These are phyloP conservation scores for Lobosporangium transversale DNA, from an alignment of 192 early-diverging fungal genomes.

Conservation along the genomic window DNA sequence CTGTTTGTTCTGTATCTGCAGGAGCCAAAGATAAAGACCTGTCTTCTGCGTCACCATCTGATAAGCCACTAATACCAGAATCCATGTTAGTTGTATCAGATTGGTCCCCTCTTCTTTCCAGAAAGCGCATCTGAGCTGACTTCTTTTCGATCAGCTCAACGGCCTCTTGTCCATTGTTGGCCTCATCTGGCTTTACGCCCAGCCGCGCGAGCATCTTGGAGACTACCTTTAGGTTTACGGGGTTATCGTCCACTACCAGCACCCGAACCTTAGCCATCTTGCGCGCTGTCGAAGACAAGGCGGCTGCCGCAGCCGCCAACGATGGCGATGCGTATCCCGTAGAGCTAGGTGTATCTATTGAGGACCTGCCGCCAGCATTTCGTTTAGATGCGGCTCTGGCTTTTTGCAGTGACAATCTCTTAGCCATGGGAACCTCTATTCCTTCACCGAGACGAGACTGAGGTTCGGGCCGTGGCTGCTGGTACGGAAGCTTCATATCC, in stretches of 20 bases:
- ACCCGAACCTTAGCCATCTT: conserved; percentile 40
- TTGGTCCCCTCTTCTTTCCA: background rate
- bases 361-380: background rate
- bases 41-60: background rate
- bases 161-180: conserved; percentile 54
- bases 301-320: conserved; percentile 31
- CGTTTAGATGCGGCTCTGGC: background rate
- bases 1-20: background rate
- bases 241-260: conserved; percentile 62
- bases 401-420: background rate
- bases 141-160: conserved; percentile 52
- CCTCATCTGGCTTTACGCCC: conserved; percentile 37
- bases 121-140: conserved; percentile 19
- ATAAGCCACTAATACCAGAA: conserved; percentile 5
- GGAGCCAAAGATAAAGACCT: background rate
- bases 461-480: conserved; percentile 28
- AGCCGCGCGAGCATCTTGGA: conserved; percentile 46
- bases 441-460: background rate
- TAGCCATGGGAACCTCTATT: conserved; percentile 8
- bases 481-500: conserved; percentile 15
- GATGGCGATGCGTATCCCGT: conserved; percentile 21
- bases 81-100: conserved; percentile 10
- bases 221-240: conserved; percentile 55
- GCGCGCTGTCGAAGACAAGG: conserved; percentile 19
- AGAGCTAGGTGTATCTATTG: conserved; percentile 7